Evolutionary conservation across 495 filamentous ascomycete genomes (phyloP).

Genomic region (Annulohypoxylon bovei): DNA sequence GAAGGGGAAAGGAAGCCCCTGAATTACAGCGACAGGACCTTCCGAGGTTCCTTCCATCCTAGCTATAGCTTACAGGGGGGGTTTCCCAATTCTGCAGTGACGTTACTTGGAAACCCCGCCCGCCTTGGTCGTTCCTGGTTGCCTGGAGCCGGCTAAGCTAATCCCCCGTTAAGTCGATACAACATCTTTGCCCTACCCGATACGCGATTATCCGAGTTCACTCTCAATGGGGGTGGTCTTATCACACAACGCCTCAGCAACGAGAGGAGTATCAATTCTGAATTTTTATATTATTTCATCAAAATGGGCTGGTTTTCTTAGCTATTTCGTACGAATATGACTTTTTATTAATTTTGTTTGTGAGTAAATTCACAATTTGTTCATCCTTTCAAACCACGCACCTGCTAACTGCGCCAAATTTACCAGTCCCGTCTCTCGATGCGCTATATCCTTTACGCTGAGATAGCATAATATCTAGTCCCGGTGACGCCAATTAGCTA

Average conservation of each 20-base stretch:
- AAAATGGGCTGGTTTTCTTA: background rate
- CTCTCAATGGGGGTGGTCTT: slow-evolving; percentile 20
- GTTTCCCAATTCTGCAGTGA: slow-evolving; percentile 9
- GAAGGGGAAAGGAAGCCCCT: background rate
- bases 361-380: too few species aligned
- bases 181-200: background rate
- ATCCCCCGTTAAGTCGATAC: background rate
- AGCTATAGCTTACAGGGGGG: slow-evolving; percentile 2
- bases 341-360: background rate
- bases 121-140: background rate
- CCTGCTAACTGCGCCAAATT: background rate
- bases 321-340: background rate
- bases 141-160: background rate
- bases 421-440: background rate
- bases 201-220: slow-evolving; percentile 9
- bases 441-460: background rate
- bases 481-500: background rate
- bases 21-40: background rate
- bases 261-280: background rate
- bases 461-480: background rate
- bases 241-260: slow-evolving; percentile 6
- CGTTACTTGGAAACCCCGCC: slow-evolving; percentile 21
- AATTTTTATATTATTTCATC: background rate
- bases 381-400: background rate
- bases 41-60: slow-evolving; percentile 8